Evolutionary conservation across 441 rosid species (phyloP).

Genomic region (Cnidoscolus chayamansa): DNA sequence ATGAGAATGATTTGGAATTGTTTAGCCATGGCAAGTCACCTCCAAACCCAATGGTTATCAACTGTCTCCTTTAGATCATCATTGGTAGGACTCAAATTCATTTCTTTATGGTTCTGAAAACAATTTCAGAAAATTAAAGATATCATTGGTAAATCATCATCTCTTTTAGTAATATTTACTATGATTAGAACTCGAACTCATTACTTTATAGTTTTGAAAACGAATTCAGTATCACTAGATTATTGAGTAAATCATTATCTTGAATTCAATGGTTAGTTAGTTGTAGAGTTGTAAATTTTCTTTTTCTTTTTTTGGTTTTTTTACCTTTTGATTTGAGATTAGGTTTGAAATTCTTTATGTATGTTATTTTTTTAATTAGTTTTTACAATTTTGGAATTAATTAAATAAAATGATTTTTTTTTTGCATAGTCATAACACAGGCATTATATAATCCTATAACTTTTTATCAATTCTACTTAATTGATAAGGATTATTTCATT

Average conservation of each 20-base stretch:
- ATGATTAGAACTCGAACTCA: too few relatives aligned
- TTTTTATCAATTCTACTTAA: background rate
- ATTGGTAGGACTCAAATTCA: background rate
- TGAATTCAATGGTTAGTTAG: too few relatives aligned
- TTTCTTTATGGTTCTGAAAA: too few relatives aligned
- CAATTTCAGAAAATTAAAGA: too few relatives aligned
- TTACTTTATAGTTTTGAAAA: too few relatives aligned
- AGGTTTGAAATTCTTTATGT: background rate
- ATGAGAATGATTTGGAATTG: constrained; percentile 54
- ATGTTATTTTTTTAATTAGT: constrained; percentile 3
- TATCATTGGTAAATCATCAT: too few relatives aligned
- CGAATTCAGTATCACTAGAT: too few relatives aligned
- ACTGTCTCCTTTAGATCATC: constrained; percentile 36
- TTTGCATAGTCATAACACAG: constrained; percentile 13
- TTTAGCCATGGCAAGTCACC: constrained; percentile 31
- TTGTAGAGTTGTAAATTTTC: too few relatives aligned
- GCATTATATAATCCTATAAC: background rate
- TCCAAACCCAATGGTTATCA: constrained; percentile 25
- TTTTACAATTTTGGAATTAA: background rate
- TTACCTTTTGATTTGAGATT: background rate
- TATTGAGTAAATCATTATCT: too few relatives aligned
- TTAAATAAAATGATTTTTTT: background rate
- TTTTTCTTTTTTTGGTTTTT: too few relatives aligned
- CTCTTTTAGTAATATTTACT: too few relatives aligned
- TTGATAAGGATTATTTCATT: background rate